These are phyloP conservation scores for Cochlearia excelsa DNA, from an alignment of 345 rosid species.

Conservation along the genomic window DNA sequence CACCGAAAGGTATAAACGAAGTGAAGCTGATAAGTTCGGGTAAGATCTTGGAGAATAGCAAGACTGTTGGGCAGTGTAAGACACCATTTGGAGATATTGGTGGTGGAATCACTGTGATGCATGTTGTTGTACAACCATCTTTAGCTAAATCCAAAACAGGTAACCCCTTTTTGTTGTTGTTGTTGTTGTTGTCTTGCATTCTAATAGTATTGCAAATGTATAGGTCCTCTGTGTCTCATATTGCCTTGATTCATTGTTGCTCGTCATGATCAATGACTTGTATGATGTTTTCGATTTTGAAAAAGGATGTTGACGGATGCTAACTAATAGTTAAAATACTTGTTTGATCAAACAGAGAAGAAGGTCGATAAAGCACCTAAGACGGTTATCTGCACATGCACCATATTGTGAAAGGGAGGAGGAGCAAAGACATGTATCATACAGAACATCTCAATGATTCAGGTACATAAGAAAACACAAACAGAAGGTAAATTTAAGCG, in stretches of 20 bases:
- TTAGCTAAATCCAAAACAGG: slow-evolving; percentile 69
- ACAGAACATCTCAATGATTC: slow-evolving; percentile 33
- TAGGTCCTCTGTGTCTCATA: too few relatives aligned
- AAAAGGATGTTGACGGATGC: too few relatives aligned
- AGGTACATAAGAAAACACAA: slow-evolving; percentile 39
- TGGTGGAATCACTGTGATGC: slow-evolving; percentile 66
- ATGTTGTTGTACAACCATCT: slow-evolving; percentile 89
- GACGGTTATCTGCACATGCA: slow-evolving; percentile 76
- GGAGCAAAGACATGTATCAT: slow-evolving; percentile 30
- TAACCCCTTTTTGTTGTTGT: slow-evolving; percentile 10
- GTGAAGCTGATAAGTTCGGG: slow-evolving; percentile 85
- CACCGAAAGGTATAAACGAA: slow-evolving; percentile 76
- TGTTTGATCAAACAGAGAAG: slow-evolving; percentile 59
- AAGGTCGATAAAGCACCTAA: slow-evolving; percentile 69
- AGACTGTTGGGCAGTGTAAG: slow-evolving; percentile 84
- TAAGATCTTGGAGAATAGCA: slow-evolving; percentile 78
- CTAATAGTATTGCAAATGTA: too few relatives aligned
- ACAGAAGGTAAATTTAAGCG: background rate
- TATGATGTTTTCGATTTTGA: too few relatives aligned
- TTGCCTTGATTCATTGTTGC: slow-evolving; percentile 3
- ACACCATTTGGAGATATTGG: slow-evolving; percentile 65
- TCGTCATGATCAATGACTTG: too few relatives aligned
- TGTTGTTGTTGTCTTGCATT: too few relatives aligned
- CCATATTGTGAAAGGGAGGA: slow-evolving; percentile 58
- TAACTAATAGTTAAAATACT: too few relatives aligned